Conservation (phyloP, 176 grass and related monocot species). For the Cenchrus purpureus region DNA sequence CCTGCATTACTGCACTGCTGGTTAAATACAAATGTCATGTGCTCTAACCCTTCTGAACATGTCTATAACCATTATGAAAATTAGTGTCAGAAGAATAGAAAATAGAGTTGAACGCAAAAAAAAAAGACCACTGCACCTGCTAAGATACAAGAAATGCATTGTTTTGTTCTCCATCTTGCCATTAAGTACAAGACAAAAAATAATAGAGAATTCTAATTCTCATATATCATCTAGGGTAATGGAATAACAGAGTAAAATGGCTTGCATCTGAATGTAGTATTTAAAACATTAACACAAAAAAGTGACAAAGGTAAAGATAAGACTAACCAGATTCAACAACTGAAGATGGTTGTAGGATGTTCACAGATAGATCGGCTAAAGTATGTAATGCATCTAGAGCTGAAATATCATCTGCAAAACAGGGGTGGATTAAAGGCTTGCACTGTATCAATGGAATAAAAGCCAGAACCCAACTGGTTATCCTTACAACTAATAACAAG, state of each 20-base stretch:
- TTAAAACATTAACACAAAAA: conserved; percentile 29
- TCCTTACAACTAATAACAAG: conserved; percentile 33
- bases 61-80: conserved; percentile 34
- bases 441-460: background rate
- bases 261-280: conserved; percentile 15
- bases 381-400: conserved; percentile 89
- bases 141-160: conserved; percentile 20
- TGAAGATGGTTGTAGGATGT: conserved; percentile 84
- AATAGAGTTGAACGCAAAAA: conserved; percentile 14
- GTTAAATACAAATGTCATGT: background rate
- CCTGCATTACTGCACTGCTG: conserved; percentile 7
- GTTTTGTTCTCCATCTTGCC: background rate
- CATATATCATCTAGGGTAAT: background rate
- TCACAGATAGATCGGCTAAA: conserved; percentile 91
- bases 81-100: background rate
- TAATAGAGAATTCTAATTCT: background rate
- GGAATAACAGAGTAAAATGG: background rate
- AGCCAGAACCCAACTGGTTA: conserved; percentile 33
- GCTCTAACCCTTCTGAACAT: conserved; percentile 7
- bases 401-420: conserved; percentile 69
- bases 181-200: conserved; percentile 16
- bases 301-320: conserved; percentile 23
- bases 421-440: conserved; percentile 21
- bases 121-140: conserved; percentile 23
- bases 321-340: conserved; percentile 83